Conservation (phyloP, 1,139 yeast species). For the Candida labiduridarum region DNA sequence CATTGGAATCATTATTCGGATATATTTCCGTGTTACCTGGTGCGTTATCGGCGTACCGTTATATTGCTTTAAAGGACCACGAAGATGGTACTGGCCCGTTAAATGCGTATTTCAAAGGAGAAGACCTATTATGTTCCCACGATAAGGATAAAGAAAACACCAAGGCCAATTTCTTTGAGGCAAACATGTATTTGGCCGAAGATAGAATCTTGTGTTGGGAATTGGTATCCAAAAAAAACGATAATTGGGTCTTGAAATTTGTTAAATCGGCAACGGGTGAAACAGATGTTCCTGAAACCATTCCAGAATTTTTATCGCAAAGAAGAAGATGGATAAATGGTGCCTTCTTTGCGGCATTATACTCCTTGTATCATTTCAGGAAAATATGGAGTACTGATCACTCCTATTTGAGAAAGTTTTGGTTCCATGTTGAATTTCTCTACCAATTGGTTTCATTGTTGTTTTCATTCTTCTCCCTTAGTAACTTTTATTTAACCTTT, state of each 20-base stretch:
- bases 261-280: conserved; percentile 51
- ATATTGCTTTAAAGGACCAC: conserved; percentile 44
- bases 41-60: conserved; percentile 49
- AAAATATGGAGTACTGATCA: conserved; percentile 48
- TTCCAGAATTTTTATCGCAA: conserved; percentile 50
- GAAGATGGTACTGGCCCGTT: conserved; percentile 48
- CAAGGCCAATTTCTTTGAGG: conserved; percentile 79
- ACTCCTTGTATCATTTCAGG: conserved; percentile 47
- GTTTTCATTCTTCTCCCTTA: conserved; percentile 87
- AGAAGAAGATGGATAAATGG: conserved; percentile 57
- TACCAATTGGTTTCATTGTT: conserved; percentile 62
- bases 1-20: conserved; percentile 49
- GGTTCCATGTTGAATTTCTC: conserved; percentile 44
- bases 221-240: conserved; percentile 47
- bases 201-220: conserved; percentile 54
- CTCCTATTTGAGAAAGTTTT: conserved; percentile 42
- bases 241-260: conserved; percentile 49
- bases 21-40: conserved; percentile 52
- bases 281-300: conserved; percentile 51
- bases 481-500: conserved; percentile 88
- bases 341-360: conserved; percentile 52
- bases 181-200: conserved; percentile 62
- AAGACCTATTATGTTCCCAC: conserved; percentile 26
- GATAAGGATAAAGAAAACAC: conserved; percentile 35
- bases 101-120: conserved; percentile 53